Base-by-base conservation (phyloP, 768 basidiomycete genomes). In the Serendipita indica region DNA sequence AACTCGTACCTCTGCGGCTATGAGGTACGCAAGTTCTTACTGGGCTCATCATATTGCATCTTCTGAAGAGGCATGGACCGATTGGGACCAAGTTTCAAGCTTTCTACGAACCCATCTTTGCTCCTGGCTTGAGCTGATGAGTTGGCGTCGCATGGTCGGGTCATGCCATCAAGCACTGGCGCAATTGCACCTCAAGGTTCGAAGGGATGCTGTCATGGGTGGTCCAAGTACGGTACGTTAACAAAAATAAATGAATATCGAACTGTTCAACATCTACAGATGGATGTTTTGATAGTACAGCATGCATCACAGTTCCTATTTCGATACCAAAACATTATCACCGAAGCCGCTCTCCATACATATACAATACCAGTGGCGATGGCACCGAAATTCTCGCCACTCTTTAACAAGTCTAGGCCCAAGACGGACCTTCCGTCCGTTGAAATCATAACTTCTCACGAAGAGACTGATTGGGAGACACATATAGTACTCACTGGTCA, bases 401-500 rank as follows among this genome's bases (percentile, higher is more conserved):
- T 43, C 41, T 43, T 25, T 7, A n/a, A 43, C 7, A n/a, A n/a
- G 18, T n/a, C 18, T n/a, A 43, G n/a, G 41, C 41, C 18, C n/a
- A 43, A 6, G 7, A n/a, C 27, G n/a, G 18, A 7, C 5, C 18
- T 43, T 18, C 41, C 41, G 5, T 7, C n/a, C 18, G n/a, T 43
- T 43, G n/a, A n/a, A n/a, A 43, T 6, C 7, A n/a, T 25, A 43
- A 5, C 41, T 7, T n/a, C 41, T n/a, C n/a, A n/a, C n/a, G n/a
- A n/a, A n/a, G n/a, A n/a, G 6, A 43, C n/a, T 18, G 27, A n/a
- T 7, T 43, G 41, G 41, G n/a, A 25, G 18, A 25, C 41, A 43
- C 41, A 43, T 43, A 43, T 25, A 43, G 41, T 43, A 18, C 41
- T 43, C 41, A 43, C 41, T n/a, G 41, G 41, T n/a, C 41, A 43